These are phyloP conservation scores for Eucalyptus cladocalyx DNA, from an alignment of 345 rosid genomes.

Conservation along the genomic window DNA sequence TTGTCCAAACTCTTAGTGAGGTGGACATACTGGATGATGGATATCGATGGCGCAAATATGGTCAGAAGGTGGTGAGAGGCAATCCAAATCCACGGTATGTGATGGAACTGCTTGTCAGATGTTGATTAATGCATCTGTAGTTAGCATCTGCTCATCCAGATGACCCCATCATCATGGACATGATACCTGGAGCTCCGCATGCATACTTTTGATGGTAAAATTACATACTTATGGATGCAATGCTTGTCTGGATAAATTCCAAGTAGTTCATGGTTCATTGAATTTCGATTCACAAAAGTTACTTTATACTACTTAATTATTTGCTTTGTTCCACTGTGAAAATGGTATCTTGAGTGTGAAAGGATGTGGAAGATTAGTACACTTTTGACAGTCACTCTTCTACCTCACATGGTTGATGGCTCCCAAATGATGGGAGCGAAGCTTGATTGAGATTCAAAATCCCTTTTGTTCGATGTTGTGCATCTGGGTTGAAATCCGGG, in stretches of 20 bases:
- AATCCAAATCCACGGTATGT: conserved; percentile 95
- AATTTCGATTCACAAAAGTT: background rate
- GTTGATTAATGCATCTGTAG: background rate
- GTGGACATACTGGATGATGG: conserved; percentile 98
- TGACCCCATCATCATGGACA: background rate
- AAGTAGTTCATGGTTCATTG: background rate
- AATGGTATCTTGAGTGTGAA: background rate
- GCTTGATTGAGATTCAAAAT: background rate
- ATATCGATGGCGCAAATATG: conserved; percentile 99
- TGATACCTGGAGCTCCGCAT: background rate
- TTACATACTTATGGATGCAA: background rate
- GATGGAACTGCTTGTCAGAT: background rate
- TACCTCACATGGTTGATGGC: background rate
- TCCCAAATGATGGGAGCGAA: background rate
- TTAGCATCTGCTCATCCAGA: background rate
- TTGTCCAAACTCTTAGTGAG: conserved; percentile 95
- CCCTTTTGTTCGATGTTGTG: background rate
- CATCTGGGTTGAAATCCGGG: background rate
- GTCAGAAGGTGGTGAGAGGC: conserved; percentile 97
- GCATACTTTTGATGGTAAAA: background rate
- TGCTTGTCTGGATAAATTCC: background rate
- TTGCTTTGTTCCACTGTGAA: background rate
- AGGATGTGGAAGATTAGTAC: background rate
- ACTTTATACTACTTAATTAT: background rate
- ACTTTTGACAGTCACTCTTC: background rate